These are phyloP conservation scores for Sphagnum tenellum DNA, from an alignment of 225 moss, liverwort and hornwort genomes.

Conservation along the genomic window DNA sequence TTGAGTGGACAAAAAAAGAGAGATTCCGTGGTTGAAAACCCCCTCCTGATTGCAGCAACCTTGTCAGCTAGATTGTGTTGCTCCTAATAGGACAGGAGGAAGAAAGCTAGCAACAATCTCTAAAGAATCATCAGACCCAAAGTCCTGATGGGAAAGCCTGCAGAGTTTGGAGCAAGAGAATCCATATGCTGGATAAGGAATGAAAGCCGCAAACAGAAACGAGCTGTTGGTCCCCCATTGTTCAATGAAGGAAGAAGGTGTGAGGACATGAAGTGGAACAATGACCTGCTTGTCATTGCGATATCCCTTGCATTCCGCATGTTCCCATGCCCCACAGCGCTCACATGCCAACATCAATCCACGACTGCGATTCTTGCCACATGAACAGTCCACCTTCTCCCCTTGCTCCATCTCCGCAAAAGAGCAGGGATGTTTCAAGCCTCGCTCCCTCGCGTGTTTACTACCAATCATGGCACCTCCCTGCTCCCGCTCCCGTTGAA, in stretches of 20 bases:
- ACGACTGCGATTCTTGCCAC: slow-evolving; percentile 91
- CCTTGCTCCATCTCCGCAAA: slow-evolving; percentile 85
- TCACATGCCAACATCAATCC: slow-evolving; percentile 98
- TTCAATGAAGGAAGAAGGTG: background rate
- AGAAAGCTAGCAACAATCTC: too few relatives aligned
- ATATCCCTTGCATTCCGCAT: slow-evolving; percentile 97
- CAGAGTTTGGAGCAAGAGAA: too few relatives aligned
- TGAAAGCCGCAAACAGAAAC: too few relatives aligned
- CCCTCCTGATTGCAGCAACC: too few relatives aligned
- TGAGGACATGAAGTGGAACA: slow-evolving; percentile 32
- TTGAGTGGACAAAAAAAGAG: too few relatives aligned
- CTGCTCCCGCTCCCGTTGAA: slow-evolving; percentile 50
- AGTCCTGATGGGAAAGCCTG: too few relatives aligned
- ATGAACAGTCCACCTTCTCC: slow-evolving; percentile 90
- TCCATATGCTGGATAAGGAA: too few relatives aligned
- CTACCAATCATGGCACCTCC: slow-evolving; percentile 20
- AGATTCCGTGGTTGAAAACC: too few relatives aligned
- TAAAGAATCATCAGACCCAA: too few relatives aligned
- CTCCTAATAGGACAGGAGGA: too few relatives aligned
- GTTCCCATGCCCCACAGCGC: slow-evolving; percentile 91
- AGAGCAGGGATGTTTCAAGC: slow-evolving; percentile 76
- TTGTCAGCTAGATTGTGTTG: too few relatives aligned
- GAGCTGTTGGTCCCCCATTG: too few relatives aligned
- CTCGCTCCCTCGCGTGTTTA: slow-evolving; percentile 63
- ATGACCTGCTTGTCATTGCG: slow-evolving; percentile 84